Conservation (phyloP, 345 rosid genomes). For the Aquilaria yunnanensis region DNA sequence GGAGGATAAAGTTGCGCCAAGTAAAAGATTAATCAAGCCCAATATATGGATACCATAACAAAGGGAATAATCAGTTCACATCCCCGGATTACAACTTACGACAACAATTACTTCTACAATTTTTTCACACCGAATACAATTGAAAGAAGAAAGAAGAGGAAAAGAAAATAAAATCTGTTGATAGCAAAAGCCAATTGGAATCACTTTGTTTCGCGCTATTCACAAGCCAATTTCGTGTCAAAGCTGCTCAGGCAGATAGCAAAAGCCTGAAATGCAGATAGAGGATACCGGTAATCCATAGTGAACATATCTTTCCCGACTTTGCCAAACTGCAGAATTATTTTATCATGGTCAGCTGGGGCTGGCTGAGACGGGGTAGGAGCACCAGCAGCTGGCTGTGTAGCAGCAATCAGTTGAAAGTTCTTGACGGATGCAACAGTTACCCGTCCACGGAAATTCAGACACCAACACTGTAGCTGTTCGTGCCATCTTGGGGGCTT, state of each 20-base stretch:
- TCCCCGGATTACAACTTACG: no score
- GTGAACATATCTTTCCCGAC: constrained; percentile 97
- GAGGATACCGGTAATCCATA: constrained; percentile 93
- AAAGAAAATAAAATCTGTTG: neutral
- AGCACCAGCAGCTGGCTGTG: constrained; percentile 32
- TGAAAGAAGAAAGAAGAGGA: neutral
- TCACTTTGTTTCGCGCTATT: constrained; percentile 34
- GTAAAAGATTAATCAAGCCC: no score
- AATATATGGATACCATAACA: no score
- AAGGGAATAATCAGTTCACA: no score
- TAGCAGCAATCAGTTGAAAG: constrained; percentile 51
- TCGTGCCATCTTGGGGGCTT: constrained; percentile 73
- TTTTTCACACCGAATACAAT: neutral
- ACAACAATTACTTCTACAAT: constrained; percentile 12
- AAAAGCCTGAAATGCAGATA: constrained; percentile 96
- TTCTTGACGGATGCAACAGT: constrained; percentile 67
- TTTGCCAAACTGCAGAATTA: constrained; percentile 94
- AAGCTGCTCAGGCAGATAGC: constrained; percentile 99
- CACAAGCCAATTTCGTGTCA: constrained; percentile 98
- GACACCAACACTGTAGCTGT: constrained; percentile 62
- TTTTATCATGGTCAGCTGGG: constrained; percentile 68
- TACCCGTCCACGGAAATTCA: constrained; percentile 60
- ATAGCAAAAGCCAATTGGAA: neutral
- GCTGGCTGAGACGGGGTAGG: constrained; percentile 33
- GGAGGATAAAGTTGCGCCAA: no score